phyloP scores from a whole-genome alignment of 176 grass and related monocot genomes.

The Hsuehochloa calcarea region DNA sequence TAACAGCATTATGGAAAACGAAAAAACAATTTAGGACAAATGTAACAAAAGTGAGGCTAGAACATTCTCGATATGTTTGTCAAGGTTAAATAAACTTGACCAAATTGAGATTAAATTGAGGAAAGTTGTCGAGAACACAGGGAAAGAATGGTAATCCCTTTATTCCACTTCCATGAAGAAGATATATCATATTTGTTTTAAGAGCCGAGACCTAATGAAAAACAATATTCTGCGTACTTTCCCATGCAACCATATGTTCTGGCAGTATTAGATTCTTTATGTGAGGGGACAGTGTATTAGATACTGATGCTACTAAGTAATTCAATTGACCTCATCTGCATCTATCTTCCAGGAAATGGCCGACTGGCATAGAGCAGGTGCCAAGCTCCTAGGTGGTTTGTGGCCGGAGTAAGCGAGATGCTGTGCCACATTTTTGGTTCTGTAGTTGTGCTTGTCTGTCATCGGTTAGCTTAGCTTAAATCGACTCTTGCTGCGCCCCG shows the following conservation, averaged over 20 bases:
- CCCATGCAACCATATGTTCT: background rate
- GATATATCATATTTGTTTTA: background rate
- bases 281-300: background rate
- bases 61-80: background rate
- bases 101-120: background rate
- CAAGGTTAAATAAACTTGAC: background rate
- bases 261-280: background rate
- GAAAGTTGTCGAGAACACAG: background rate
- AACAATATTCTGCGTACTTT: background rate
- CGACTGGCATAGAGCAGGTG: too few species aligned
- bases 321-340: background rate
- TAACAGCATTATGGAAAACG: background rate
- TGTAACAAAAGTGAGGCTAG: background rate
- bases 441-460: too few species aligned
- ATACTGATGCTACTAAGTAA: background rate
- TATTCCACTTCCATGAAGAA: background rate
- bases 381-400: too few species aligned
- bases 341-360: too few species aligned
- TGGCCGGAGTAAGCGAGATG: too few species aligned
- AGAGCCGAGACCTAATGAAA: background rate
- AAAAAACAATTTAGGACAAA: background rate
- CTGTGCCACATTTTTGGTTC: too few species aligned
- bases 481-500: too few species aligned
- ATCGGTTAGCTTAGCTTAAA: too few species aligned
- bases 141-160: background rate